phyloP scores from a whole-genome alignment of 768 basidiomycete species.

The Leccinellum rugosiceps region DNA sequence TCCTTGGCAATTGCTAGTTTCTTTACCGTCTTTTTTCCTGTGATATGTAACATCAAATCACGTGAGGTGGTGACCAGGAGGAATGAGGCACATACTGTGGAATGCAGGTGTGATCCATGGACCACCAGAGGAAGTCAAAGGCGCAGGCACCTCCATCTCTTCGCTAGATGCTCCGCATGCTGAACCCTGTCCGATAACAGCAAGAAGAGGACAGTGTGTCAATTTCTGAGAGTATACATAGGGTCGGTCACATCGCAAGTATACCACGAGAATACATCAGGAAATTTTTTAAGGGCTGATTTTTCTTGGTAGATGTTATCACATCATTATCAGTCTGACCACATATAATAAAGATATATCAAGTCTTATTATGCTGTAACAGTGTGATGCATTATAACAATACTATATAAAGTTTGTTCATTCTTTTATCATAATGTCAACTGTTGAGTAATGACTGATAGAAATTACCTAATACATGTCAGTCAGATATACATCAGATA shows the following conservation, averaged over 20 bases:
- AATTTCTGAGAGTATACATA: not conserved
- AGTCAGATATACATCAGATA: too few relatives aligned
- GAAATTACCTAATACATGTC: too few relatives aligned
- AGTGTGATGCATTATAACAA: too few relatives aligned
- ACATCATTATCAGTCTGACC: too few relatives aligned
- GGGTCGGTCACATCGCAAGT: not conserved
- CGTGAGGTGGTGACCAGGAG: not conserved
- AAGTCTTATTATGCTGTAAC: too few relatives aligned
- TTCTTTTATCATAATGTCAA: too few relatives aligned
- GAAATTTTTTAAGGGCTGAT: too few relatives aligned
- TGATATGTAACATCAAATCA: not conserved
- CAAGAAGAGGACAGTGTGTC: not conserved
- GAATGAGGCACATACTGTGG: conserved; percentile 1
- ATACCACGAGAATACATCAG: not conserved
- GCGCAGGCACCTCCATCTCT: not conserved
- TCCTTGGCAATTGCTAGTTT: not conserved
- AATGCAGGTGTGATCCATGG: not conserved
- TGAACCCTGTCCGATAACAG: not conserved
- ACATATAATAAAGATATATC: too few relatives aligned
- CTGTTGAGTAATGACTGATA: too few relatives aligned
- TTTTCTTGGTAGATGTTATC: too few relatives aligned
- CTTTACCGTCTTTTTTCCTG: conserved; percentile 5
- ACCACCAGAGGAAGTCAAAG: not conserved
- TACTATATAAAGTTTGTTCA: too few relatives aligned
- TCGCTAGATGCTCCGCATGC: not conserved